A percentile compares a stretch with the other conserved stretches of the same genome.
Evolutionary conservation across 805 yeast species (phyloP).

Genomic region (Barnettozyma californica): DNA sequence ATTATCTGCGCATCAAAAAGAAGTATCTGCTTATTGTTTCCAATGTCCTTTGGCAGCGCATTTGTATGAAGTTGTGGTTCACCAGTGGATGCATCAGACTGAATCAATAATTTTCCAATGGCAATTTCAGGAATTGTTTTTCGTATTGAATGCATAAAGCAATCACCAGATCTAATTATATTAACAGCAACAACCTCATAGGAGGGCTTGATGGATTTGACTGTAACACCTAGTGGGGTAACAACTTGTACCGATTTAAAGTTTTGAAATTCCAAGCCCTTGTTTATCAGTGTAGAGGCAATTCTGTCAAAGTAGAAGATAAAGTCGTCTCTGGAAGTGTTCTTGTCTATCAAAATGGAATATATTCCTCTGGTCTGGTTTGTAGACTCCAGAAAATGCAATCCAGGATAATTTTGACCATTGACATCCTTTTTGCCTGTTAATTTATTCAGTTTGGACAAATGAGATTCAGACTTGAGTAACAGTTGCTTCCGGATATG

Average conservation of each 20-base stretch:
- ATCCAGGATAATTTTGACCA: conserved; percentile 11
- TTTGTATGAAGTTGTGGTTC: conserved; percentile 92
- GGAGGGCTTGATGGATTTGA: conserved; percentile 26
- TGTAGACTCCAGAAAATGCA: conserved; percentile 34
- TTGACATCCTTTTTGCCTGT: conserved; percentile 36
- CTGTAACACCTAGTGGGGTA: conserved; percentile 36
- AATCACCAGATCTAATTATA: conserved; percentile 87
- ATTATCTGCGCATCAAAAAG: conserved; percentile 84
- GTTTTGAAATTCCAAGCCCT: conserved; percentile 53
- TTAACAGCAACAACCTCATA: conserved; percentile 66
- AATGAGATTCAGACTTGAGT: conserved; percentile 61
- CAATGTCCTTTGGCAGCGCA: conserved; percentile 48
- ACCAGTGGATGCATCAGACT: conserved; percentile 83
- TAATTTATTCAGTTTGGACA: conserved; percentile 54
- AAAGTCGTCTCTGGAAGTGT: conserved; percentile 66
- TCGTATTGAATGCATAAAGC: conserved; percentile 75
- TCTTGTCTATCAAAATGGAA: conserved; percentile 56
- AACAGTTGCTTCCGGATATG: conserved; percentile 73
- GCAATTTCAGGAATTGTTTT: conserved; percentile 72
- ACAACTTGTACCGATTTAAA: conserved; percentile 32
- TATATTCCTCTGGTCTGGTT: conserved; percentile 70
- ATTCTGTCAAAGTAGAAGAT: conserved; percentile 82
- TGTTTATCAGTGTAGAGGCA: conserved; percentile 62
- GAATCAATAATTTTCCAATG: conserved; percentile 81
- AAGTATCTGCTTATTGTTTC: conserved; percentile 40